A percentile compares a stretch with the other conserved stretches of the same genome.
These are phyloP conservation scores for Gynochthodes officinalis DNA, from an alignment of 257 asterid species.

Conservation along the genomic window DNA sequence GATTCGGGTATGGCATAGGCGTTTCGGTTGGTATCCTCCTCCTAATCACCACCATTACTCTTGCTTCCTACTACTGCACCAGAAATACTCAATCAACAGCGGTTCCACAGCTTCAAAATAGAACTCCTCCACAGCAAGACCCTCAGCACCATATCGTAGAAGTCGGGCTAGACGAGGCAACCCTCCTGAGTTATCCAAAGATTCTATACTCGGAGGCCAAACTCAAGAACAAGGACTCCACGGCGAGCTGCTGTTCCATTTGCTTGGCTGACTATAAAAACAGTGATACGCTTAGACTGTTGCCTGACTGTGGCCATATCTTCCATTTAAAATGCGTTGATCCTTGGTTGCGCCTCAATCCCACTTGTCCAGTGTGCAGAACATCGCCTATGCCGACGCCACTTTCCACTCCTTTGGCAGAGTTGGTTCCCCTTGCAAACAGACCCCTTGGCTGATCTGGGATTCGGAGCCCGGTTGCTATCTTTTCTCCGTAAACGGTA, in stretches of 20 bases:
- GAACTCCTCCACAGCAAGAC: neutral
- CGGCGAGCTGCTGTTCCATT: conserved; percentile 68
- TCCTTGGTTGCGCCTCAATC: conserved; percentile 83
- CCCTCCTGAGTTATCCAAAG: conserved; percentile 62
- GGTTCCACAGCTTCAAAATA: neutral
- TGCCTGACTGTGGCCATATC: conserved; percentile 86
- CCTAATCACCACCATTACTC: conserved; percentile 74
- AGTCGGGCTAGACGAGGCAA: conserved; percentile 69
- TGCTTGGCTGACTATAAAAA: conserved; percentile 75
- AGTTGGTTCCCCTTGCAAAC: conserved; percentile 68
- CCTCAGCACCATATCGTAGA: conserved; percentile 29
- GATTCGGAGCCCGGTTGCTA: neutral
- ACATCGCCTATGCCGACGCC: conserved; percentile 88
- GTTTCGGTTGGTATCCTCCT: conserved; percentile 78
- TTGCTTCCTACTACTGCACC: conserved; percentile 82
- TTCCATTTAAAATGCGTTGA: conserved; percentile 81
- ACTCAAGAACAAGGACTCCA: conserved; percentile 43
- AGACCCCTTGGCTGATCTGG: conserved; percentile 36
- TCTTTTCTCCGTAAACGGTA: neutral
- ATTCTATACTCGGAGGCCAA: conserved; percentile 63
- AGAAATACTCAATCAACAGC: conserved; percentile 27
- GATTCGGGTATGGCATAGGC: conserved; percentile 85
- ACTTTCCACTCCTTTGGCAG: conserved; percentile 69
- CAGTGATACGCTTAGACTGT: conserved; percentile 46
- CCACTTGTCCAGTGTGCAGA: conserved; percentile 90